These are phyloP conservation scores for Mycena belliarum DNA, from an alignment of 768 basidiomycete genomes.

Conservation along the genomic window DNA sequence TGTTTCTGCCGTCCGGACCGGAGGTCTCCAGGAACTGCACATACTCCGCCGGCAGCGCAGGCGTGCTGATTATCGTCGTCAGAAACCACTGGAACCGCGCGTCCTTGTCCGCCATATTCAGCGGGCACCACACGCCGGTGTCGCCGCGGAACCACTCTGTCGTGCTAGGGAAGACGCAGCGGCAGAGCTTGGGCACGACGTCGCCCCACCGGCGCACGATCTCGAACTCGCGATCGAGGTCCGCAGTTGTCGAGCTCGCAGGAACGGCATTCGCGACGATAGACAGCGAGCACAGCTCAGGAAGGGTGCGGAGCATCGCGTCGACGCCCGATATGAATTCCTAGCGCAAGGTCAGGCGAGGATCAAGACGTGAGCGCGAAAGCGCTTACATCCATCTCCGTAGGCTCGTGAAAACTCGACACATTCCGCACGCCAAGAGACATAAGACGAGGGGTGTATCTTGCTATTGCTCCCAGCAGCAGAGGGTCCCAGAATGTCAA, in stretches of 20 bases:
- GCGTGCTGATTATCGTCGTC: neutral
- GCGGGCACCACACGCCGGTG: neutral
- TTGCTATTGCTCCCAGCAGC: neutral
- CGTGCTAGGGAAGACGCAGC: constrained; percentile 1
- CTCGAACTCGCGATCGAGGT: neutral
- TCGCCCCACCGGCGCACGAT: constrained; percentile 4
- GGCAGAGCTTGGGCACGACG: neutral
- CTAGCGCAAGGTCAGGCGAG: neutral
- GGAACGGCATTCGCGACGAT: neutral
- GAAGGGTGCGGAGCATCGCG: neutral
- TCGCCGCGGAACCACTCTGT: neutral
- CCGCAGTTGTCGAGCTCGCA: neutral
- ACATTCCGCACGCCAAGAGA: neutral
- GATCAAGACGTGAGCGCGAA: too few species aligned
- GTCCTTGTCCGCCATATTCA: neutral
- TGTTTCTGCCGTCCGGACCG: neutral
- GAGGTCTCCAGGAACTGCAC: neutral
- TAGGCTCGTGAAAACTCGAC: neutral
- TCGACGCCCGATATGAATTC: neutral
- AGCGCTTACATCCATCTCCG: neutral
- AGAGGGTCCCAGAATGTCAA: neutral
- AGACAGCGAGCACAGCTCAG: neutral
- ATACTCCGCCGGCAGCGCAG: constrained; percentile 2
- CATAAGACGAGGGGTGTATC: neutral
- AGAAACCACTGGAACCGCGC: neutral